Evolutionary conservation across 768 basidiomycete genomes (phyloP).

Genomic region (Boletus patriciae): DNA sequence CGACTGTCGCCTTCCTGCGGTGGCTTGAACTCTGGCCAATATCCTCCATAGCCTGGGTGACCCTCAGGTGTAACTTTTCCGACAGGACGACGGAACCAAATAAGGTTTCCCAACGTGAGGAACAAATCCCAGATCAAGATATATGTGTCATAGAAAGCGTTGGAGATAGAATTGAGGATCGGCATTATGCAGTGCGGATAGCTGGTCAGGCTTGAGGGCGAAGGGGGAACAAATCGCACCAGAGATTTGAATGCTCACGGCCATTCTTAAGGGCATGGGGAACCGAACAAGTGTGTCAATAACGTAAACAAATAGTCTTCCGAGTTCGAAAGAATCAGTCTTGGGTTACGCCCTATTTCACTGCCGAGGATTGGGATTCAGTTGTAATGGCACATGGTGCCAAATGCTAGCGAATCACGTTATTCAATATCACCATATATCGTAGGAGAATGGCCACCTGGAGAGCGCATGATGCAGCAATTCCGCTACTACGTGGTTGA

Average conservation of each 20-base stretch:
- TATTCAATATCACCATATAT: too few species aligned
- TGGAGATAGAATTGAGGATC: slow-evolving; percentile 10
- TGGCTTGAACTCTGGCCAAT: slow-evolving; percentile 67
- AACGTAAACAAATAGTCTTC: neutral
- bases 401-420: neutral
- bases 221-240: neutral
- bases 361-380: too few species aligned
- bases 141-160: neutral
- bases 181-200: slow-evolving; percentile 1
- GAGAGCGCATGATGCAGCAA: too few species aligned
- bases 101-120: slow-evolving; percentile 14
- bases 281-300: neutral
- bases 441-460: too few species aligned
- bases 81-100: slow-evolving; percentile 31
- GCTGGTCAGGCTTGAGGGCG: neutral
- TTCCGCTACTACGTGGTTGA: too few species aligned
- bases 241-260: neutral
- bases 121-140: slow-evolving; percentile 14
- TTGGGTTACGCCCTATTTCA: neutral
- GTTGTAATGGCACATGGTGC: neutral
- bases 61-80: slow-evolving; percentile 57
- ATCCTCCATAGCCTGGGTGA: slow-evolving; percentile 52
- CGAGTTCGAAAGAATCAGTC: neutral
- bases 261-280: neutral
- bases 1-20: slow-evolving; percentile 65